These are phyloP conservation scores for Coffea canephora DNA, from an alignment of 257 asterid species.

Conservation along the genomic window DNA sequence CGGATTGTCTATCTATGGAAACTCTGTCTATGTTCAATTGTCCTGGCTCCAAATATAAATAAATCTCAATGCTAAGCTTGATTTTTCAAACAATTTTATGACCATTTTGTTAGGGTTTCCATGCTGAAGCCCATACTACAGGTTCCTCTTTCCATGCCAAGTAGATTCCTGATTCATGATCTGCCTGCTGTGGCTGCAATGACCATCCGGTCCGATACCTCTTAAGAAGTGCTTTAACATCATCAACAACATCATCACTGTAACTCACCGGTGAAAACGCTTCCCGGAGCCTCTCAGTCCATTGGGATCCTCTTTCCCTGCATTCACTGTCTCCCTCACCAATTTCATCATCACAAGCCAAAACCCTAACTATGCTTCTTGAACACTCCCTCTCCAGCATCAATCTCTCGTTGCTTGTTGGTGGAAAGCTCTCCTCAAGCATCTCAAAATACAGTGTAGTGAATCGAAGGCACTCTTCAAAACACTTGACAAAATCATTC, in stretches of 20 bases:
- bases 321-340: conserved; percentile 47
- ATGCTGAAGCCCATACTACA: conserved; percentile 84
- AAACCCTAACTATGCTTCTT: conserved; percentile 67
- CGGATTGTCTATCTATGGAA: background rate
- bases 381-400: conserved; percentile 79
- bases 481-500: conserved; percentile 50
- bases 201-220: conserved; percentile 81
- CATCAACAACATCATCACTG: conserved; percentile 76
- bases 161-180: conserved; percentile 48
- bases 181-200: conserved; percentile 25
- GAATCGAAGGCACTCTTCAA: conserved; percentile 80
- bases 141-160: conserved; percentile 83
- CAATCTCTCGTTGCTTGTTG: conserved; percentile 74
- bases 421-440: conserved; percentile 65
- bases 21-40: conserved; percentile 13
- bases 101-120: conserved; percentile 54
- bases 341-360: conserved; percentile 57
- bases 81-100: background rate
- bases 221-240: conserved; percentile 67
- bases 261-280: conserved; percentile 34
- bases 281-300: conserved; percentile 61
- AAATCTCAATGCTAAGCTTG: conserved; percentile 3
- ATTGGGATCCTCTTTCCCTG: conserved; percentile 62
- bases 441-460: conserved; percentile 65
- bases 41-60: conserved; percentile 23